phyloP scores from a whole-genome alignment of 805 yeast genomes.

The Danielia oregonensis region DNA sequence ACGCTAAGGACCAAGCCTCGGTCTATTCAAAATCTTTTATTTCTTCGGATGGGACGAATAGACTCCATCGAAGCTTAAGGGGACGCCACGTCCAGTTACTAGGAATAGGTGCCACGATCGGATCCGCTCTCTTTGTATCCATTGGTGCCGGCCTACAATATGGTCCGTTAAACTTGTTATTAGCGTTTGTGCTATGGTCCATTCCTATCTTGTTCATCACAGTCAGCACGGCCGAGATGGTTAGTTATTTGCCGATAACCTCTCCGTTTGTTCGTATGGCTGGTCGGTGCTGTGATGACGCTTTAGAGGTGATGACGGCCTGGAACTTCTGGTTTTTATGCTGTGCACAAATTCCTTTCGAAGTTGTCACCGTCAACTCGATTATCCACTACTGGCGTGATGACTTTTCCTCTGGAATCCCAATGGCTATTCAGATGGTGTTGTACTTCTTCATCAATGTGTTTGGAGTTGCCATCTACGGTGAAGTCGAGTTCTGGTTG shows the following conservation, averaged over 20 bases:
- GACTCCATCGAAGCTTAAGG: constrained; percentile 43
- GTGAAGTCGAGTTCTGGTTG: constrained; percentile 53
- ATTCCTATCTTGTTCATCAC: constrained; percentile 65
- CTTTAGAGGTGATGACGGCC: constrained; percentile 71
- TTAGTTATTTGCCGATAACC: constrained; percentile 67
- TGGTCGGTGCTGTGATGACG: constrained; percentile 71
- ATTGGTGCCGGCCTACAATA: constrained; percentile 59
- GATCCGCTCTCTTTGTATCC: constrained; percentile 74
- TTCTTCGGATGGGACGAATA: constrained; percentile 11
- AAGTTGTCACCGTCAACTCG: constrained; percentile 75
- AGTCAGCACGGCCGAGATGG: constrained; percentile 73
- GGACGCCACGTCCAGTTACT: constrained; percentile 76
- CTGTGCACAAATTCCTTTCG: constrained; percentile 78
- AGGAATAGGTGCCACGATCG: constrained; percentile 79
- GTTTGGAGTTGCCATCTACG: constrained; percentile 47
- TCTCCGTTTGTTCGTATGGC: constrained; percentile 77
- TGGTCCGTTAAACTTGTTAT: constrained; percentile 64
- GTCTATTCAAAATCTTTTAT: constrained; percentile 6
- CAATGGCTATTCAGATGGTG: constrained; percentile 61
- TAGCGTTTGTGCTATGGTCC: constrained; percentile 68
- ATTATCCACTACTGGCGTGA: constrained; percentile 79
- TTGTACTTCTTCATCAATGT: constrained; percentile 52
- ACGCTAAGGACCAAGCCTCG: constrained; percentile 2
- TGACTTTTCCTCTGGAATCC: constrained; percentile 68
- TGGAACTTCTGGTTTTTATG: constrained; percentile 79